Evolutionary conservation across 495 filamentous ascomycete genomes (phyloP).

Genomic region (Lophiotrema nucula): DNA sequence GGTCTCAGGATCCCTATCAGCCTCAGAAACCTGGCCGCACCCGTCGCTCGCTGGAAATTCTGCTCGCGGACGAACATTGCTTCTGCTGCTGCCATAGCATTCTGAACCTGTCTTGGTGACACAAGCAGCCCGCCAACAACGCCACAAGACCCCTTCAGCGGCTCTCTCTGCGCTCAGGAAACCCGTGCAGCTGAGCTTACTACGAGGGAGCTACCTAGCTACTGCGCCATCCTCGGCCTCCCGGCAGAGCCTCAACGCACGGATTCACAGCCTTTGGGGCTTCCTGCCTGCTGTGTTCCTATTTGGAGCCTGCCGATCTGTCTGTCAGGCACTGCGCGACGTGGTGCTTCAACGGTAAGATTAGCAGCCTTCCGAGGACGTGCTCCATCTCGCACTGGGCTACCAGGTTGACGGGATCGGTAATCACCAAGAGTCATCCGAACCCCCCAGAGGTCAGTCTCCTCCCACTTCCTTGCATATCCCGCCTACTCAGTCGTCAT

Average conservation of each 20-base stretch:
- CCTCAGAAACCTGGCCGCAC: constrained; percentile 20
- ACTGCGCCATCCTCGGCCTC: constrained; percentile 32
- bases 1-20: constrained; percentile 9
- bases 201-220: constrained; percentile 2
- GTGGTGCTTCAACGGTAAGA: constrained; percentile 23
- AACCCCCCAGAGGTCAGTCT: constrained; percentile 26
- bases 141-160: too few species aligned
- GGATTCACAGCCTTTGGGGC: constrained; percentile 6
- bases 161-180: background rate
- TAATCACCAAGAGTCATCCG: constrained; percentile 32
- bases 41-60: constrained; percentile 14
- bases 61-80: constrained; percentile 10
- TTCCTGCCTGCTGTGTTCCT: constrained; percentile 25
- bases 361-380: constrained; percentile 18
- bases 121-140: too few species aligned
- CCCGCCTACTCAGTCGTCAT: constrained; percentile 21
- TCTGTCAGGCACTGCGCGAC: constrained; percentile 28
- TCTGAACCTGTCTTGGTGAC: background rate
- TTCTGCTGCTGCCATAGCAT: background rate
- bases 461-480: constrained; percentile 28
- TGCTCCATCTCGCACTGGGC: constrained; percentile 13
- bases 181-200: constrained; percentile 28
- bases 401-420: constrained; percentile 35
- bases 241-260: constrained; percentile 29
- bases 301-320: constrained; percentile 13